A percentile compares a stretch with the other conserved stretches of the same genome.
Evolutionary conservation across 2,329 filamentous ascomycete genomes (phyloP).

Genomic region (Coniochaeta prunicola): DNA sequence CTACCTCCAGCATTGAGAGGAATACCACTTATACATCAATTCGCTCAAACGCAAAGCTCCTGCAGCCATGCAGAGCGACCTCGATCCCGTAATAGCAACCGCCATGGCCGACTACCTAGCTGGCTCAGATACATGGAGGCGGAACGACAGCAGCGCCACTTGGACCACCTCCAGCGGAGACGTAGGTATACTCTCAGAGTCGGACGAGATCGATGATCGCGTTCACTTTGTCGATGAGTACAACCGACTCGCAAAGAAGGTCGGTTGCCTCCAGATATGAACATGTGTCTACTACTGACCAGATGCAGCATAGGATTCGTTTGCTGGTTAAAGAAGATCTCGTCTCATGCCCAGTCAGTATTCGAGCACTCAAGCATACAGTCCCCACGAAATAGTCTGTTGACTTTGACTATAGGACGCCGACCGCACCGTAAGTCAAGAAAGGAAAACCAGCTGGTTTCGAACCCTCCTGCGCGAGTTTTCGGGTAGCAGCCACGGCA

Average conservation of each 20-base stretch:
- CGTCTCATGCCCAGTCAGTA: background rate
- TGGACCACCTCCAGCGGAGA: slow-evolving; percentile 52
- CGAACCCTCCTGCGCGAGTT: slow-evolving; percentile 22
- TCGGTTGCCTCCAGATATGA: slow-evolving; percentile 17
- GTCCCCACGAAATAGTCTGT: background rate
- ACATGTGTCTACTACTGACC: background rate
- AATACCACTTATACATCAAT: background rate
- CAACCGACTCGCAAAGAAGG: slow-evolving; percentile 53
- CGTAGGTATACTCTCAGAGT: slow-evolving; percentile 36
- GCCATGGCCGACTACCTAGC: slow-evolving; percentile 11
- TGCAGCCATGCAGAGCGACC: background rate
- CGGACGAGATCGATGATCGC: slow-evolving; percentile 42
- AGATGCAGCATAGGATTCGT: background rate
- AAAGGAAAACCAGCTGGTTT: slow-evolving; percentile 19
- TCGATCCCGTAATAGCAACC: slow-evolving; percentile 1
- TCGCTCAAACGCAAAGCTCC: background rate
- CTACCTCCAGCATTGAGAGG: background rate
- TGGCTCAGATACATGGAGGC: slow-evolving; percentile 8
- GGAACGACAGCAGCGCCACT: slow-evolving; percentile 37
- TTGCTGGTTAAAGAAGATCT: background rate
- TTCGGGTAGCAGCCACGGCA: slow-evolving; percentile 17
- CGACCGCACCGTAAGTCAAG: background rate
- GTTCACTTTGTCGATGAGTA: slow-evolving; percentile 47
- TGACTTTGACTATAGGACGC: background rate
- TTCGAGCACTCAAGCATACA: background rate